Evolutionary conservation across 2,329 filamentous ascomycete species (phyloP).

Genomic region (Aureobasidium mangrovei): DNA sequence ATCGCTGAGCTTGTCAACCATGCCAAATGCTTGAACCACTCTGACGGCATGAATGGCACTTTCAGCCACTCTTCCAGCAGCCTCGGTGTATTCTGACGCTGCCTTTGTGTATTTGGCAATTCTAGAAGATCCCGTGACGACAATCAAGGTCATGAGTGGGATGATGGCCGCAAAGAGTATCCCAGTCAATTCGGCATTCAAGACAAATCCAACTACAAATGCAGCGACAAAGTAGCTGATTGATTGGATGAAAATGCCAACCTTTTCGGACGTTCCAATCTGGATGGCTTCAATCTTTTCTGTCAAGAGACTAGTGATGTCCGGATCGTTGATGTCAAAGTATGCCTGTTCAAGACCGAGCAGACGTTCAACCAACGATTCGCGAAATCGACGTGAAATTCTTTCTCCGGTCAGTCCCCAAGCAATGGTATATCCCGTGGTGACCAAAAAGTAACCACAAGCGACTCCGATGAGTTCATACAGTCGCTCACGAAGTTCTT

Average conservation of each 20-base stretch:
- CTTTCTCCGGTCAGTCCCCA: slow-evolving; percentile 44
- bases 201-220: slow-evolving; percentile 37
- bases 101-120: slow-evolving; percentile 34
- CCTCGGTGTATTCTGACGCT: slow-evolving; percentile 31
- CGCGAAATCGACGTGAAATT: slow-evolving; percentile 39
- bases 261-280: slow-evolving; percentile 39
- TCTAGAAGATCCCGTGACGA: slow-evolving; percentile 33
- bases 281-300: slow-evolving; percentile 40
- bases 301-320: slow-evolving; percentile 39
- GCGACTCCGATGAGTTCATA: slow-evolving; percentile 38
- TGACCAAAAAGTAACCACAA: slow-evolving; percentile 41
- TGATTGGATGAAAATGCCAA: slow-evolving; percentile 38
- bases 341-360: slow-evolving; percentile 45
- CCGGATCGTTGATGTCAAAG: slow-evolving; percentile 42
- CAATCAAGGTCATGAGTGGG: slow-evolving; percentile 38
- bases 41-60: slow-evolving; percentile 39
- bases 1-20: slow-evolving; percentile 32
- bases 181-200: slow-evolving; percentile 34
- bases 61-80: slow-evolving; percentile 37
- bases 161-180: slow-evolving; percentile 40
- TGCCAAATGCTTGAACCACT: slow-evolving; percentile 41
- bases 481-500: slow-evolving; percentile 34
- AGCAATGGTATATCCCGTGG: slow-evolving; percentile 41
- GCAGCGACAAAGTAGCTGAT: slow-evolving; percentile 39
- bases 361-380: slow-evolving; percentile 38